These are phyloP conservation scores for Trametes cingulata DNA, from an alignment of 768 basidiomycete species.

Conservation along the genomic window DNA sequence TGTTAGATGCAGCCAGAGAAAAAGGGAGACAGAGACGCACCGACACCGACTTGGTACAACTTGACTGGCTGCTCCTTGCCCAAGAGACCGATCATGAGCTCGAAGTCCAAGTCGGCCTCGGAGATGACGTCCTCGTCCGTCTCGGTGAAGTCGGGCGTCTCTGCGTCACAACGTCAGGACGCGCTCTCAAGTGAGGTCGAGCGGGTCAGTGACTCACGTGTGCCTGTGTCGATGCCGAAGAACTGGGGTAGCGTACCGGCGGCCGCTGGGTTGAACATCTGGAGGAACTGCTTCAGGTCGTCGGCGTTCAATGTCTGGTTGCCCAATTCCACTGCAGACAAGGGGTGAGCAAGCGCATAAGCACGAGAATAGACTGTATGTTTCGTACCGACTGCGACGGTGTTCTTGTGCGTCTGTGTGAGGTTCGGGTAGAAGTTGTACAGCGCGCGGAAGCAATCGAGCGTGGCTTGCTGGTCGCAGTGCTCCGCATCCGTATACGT, in stretches of 20 bases:
- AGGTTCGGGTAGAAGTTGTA: conserved; percentile 9
- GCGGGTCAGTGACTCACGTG: neutral
- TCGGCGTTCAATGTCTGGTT: neutral
- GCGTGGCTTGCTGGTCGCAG: conserved; percentile 4
- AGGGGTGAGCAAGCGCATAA: neutral
- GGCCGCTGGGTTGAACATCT: conserved; percentile 4
- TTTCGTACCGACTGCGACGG: neutral
- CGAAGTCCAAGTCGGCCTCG: conserved; percentile 9
- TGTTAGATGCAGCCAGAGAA: neutral
- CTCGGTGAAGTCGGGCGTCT: neutral
- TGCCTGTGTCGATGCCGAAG: neutral
- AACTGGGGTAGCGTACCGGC: neutral
- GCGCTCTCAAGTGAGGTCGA: neutral
- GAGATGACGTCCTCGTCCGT: neutral
- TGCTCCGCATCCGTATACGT: neutral
- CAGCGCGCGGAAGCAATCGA: conserved; percentile 9
- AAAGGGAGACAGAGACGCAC: neutral
- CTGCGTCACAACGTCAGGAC: neutral
- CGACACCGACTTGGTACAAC: conserved; percentile 24
- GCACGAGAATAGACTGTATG: neutral
- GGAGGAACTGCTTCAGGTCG: conserved; percentile 2
- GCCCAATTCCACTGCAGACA: neutral
- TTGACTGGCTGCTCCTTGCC: conserved; percentile 19
- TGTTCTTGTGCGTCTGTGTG: neutral
- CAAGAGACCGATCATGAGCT: conserved; percentile 43